phyloP scores from a whole-genome alignment of 768 basidiomycete species.

The Termitomyces sp. region DNA sequence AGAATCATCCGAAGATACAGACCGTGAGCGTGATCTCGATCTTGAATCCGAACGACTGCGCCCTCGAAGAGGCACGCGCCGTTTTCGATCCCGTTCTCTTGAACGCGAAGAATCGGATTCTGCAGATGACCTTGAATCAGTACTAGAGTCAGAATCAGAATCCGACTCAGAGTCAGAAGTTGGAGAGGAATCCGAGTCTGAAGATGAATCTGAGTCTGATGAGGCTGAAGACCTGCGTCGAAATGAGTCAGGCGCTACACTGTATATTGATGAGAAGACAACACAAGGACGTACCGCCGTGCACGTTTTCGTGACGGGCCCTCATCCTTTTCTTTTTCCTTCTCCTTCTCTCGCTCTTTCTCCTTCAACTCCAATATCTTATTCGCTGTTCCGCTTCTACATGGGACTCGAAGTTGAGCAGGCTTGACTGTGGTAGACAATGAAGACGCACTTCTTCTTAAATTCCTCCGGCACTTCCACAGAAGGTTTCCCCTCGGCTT shows the following conservation, averaged over 20 bases:
- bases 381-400: slow-evolving; percentile 76
- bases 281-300: slow-evolving; percentile 24
- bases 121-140: slow-evolving; percentile 9
- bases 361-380: slow-evolving; percentile 81
- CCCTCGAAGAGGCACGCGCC: slow-evolving; percentile 28
- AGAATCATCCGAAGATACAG: slow-evolving; percentile 12
- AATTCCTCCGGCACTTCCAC: slow-evolving; percentile 92
- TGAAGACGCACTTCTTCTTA: slow-evolving; percentile 58
- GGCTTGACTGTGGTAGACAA: neutral
- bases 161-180: slow-evolving; percentile 19
- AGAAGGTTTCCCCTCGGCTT: slow-evolving; percentile 65
- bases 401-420: neutral
- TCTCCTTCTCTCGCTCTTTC: slow-evolving; percentile 56
- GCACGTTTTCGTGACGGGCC: slow-evolving; percentile 34
- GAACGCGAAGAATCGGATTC: slow-evolving; percentile 36
- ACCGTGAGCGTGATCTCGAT: slow-evolving; percentile 8
- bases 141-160: neutral
- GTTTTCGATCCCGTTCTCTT: slow-evolving; percentile 35
- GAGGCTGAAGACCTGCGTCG: slow-evolving; percentile 10
- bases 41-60: slow-evolving; percentile 15
- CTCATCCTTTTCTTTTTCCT: slow-evolving; percentile 29
- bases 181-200: slow-evolving; percentile 9
- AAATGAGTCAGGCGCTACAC: neutral
- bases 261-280: neutral
- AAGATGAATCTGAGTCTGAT: neutral